A percentile compares a stretch with the other conserved stretches of the same genome.
These are phyloP conservation scores for Protomyces gravidus DNA, from an alignment of 1,139 yeast genomes.

Conservation along the genomic window DNA sequence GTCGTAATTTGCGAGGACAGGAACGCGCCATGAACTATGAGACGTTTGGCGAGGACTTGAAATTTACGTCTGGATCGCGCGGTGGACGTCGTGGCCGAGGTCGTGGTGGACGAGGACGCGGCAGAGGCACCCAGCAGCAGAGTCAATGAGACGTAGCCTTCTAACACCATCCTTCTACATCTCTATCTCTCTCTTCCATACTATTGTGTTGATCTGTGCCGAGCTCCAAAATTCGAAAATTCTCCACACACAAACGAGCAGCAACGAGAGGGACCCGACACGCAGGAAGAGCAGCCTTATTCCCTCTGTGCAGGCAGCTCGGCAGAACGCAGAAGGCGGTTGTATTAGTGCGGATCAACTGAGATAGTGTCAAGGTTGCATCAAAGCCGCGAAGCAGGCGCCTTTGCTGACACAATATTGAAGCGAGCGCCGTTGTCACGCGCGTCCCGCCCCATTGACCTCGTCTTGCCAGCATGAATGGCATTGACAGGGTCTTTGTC, in stretches of 20 bases:
- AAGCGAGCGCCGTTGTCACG: not conserved
- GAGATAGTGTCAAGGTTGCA: too few relatives aligned
- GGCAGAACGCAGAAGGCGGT: too few relatives aligned
- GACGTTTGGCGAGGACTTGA: slow-evolving; percentile 59
- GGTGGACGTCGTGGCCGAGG: slow-evolving; percentile 42
- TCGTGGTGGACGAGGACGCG: slow-evolving; percentile 41
- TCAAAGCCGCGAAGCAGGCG: too few relatives aligned
- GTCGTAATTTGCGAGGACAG: slow-evolving; percentile 55
- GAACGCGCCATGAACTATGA: slow-evolving; percentile 60
- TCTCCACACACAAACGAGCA: not conserved
- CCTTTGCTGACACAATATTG: not conserved
- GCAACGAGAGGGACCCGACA: not conserved
- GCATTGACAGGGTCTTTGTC: slow-evolving; percentile 65
- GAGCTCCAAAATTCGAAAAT: too few relatives aligned
- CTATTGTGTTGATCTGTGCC: not conserved
- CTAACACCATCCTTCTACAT: too few relatives aligned
- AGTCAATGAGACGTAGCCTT: too few relatives aligned
- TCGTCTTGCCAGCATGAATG: slow-evolving; percentile 6
- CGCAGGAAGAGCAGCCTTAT: too few relatives aligned
- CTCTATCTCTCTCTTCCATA: not conserved
- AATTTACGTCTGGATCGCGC: slow-evolving; percentile 35
- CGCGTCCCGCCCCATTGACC: not conserved
- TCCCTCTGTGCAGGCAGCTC: too few relatives aligned
- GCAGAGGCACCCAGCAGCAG: not conserved
- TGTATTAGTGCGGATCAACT: too few relatives aligned